Conservation (phyloP, 257 asterid species). For the Mitragyna speciosa region DNA sequence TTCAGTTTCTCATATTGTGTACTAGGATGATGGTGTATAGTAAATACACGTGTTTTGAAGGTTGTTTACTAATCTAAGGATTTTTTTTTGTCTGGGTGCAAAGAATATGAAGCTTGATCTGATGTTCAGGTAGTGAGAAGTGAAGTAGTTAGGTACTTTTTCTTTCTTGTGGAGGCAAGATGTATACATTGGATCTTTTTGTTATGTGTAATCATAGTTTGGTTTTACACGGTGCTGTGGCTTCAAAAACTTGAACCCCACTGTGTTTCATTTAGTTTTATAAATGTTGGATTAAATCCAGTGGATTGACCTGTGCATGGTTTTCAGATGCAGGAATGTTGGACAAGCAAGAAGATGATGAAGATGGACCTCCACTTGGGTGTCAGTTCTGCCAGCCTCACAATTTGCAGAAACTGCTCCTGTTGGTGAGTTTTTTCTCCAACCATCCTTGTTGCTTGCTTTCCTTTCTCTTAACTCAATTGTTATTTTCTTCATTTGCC, state of each 20-base stretch:
- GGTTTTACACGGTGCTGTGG: too few relatives aligned
- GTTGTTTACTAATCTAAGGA: neutral
- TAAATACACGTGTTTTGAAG: neutral
- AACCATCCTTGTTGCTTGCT: too few relatives aligned
- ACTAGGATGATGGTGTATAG: neutral
- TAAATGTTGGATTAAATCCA: constrained; percentile 23
- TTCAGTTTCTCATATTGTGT: neutral
- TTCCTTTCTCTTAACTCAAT: too few relatives aligned
- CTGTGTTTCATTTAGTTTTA: neutral
- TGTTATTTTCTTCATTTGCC: too few relatives aligned
- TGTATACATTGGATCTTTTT: too few relatives aligned
- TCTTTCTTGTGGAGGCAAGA: neutral
- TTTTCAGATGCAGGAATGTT: constrained; percentile 46
- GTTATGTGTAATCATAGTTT: neutral
- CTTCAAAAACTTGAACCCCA: neutral
- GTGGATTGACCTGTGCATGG: constrained; percentile 29
- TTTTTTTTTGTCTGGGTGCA: neutral
- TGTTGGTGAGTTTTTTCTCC: too few relatives aligned
- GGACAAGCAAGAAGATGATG: constrained; percentile 40
- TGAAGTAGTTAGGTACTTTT: neutral
- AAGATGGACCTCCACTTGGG: too few relatives aligned
- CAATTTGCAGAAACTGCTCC: too few relatives aligned
- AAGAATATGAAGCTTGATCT: neutral
- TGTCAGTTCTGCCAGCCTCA: too few relatives aligned
- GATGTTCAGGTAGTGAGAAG: neutral